Base-by-base conservation (phyloP, 257 asterid genomes). In the Nemophila menziesii region DNA sequence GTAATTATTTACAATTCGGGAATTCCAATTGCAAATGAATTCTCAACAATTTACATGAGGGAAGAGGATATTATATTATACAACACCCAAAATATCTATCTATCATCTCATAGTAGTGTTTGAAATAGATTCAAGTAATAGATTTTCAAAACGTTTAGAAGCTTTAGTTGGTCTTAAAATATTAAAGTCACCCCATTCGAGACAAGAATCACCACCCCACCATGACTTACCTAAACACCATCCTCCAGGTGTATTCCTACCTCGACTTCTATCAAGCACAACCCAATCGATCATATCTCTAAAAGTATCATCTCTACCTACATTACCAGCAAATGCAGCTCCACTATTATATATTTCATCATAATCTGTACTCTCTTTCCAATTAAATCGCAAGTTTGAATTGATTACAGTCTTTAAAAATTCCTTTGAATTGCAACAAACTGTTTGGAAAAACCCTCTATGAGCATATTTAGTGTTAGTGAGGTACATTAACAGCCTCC, bases 191-290 rank as follows among this genome's bases (percentile, higher is more conserved):
- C 72, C 69, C 76, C 76, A 69, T 15, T 60, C 49, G 11, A 12
- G 36, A 27, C 76, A 69, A 20, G 76, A 55, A 39, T 60, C 66
- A 22, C 57, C 16, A 44, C 51, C 51, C 55, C 64, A 49, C 44
- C 69, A 54, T 20, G 62, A 12, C 51, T 29, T 52, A 23, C 72
- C 76, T 33, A 69, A 44, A 51, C 76, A 69, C 76, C 76, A 69
- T 1, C 66, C 76, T 11, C 76, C 76, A 5, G 76, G 72, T 20
- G 66, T 23, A 39, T 60, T 46, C 50, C 23, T 47, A 33, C 61
- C 51, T 16, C 18, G 39, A 8, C 55, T 51, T 14, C 66, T 57
- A 18, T 52, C 55, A 17, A 69, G 76, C 39, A 53, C 36, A 39
- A 48, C 59, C 5, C 60, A 54, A 41, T 69, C 76, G 52, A 69